Base-by-base conservation (phyloP, 495 filamentous ascomycete species). In the Tuber brumale region DNA sequence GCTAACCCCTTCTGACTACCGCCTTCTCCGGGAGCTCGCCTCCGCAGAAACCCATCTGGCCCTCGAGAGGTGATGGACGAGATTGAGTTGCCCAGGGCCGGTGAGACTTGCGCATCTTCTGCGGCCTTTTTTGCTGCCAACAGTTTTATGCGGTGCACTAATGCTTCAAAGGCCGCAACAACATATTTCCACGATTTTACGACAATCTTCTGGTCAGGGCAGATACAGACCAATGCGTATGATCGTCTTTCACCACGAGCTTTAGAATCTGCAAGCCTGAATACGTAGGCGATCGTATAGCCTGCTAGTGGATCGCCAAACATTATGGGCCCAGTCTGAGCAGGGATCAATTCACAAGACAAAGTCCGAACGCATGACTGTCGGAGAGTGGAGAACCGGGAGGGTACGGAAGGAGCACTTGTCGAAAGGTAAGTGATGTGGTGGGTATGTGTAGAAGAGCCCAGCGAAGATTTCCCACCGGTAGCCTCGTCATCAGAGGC, bases 251-350 rank as follows among this genome's bases (percentile, higher is more conserved):
- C 90, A 69, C 94, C 94, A 48, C 94, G 93, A 27, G 94, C 94
- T 85, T 94, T 91, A 35, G 94, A 88, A 83, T 97, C 94, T 27
- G 91, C 90, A 16, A 97, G 91, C 37, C 93, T 93, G 83, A 97
- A 97, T 80, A 96, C 91, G 83, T 93, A 97, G 75, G 94, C 94
- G 18, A 95, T 95, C 4, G 94, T 97, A 85, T 95, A 96, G 69
- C 94, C 95, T 5, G 91, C 89, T 1, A 88, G 85, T 5, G 91
- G 87, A 79, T 97, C 94, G 39, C 94, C 94, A 78, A 97, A 97
- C 80, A 93, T 93, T 61, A 97, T 87, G 18, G 93, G 92, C 0
- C 94, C 94, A 23, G 86, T 81, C 2, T 91, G 89, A 23, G 91
- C 91, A 6, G 95, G 94, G 1, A 97, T 89, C 5, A 90, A 90